Conservation (phyloP, 2,329 filamentous ascomycete genomes). For the Cordyceps militaris region DNA sequence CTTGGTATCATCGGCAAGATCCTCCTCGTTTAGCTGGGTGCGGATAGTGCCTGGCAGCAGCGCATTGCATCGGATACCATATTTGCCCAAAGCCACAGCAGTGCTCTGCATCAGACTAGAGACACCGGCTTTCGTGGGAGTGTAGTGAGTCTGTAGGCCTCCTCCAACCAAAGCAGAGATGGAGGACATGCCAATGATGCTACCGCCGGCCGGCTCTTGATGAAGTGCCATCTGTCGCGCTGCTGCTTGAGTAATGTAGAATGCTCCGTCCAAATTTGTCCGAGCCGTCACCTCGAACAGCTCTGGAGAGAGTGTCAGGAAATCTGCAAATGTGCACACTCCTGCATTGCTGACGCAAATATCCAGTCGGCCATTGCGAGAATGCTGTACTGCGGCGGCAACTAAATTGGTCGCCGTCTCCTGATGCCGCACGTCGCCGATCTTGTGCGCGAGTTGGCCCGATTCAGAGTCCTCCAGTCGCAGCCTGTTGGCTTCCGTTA, state of each 20-base stretch:
- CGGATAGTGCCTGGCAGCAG: conserved; percentile 75
- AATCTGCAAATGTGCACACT: conserved; percentile 81
- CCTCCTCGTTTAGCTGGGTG: conserved; percentile 78
- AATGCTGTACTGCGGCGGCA: conserved; percentile 50
- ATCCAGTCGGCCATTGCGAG: conserved; percentile 55
- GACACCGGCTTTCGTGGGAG: conserved; percentile 80
- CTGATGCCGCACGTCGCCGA: conserved; percentile 71
- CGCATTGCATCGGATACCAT: conserved; percentile 76
- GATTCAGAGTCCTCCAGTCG: conserved; percentile 14
- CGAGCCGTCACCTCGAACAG: conserved; percentile 65
- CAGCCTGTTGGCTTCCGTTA: conserved; percentile 44
- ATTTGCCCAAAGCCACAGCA: conserved; percentile 68
- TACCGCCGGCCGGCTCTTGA: conserved; percentile 61
- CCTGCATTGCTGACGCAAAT: conserved; percentile 86
- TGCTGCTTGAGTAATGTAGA: conserved; percentile 79
- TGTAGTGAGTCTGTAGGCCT: conserved; percentile 75
- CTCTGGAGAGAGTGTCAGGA: conserved; percentile 64
- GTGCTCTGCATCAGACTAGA: conserved; percentile 76
- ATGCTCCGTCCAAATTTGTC: conserved; percentile 83
- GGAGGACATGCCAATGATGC: conserved; percentile 70
- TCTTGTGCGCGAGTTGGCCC: conserved; percentile 44
- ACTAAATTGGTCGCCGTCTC: conserved; percentile 66
- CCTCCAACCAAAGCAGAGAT: conserved; percentile 74
- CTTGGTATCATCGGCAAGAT: conserved; percentile 68
- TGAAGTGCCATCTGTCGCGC: conserved; percentile 68